Base-by-base conservation (phyloP, 345 rosid genomes). In the Salix caprea region DNA sequence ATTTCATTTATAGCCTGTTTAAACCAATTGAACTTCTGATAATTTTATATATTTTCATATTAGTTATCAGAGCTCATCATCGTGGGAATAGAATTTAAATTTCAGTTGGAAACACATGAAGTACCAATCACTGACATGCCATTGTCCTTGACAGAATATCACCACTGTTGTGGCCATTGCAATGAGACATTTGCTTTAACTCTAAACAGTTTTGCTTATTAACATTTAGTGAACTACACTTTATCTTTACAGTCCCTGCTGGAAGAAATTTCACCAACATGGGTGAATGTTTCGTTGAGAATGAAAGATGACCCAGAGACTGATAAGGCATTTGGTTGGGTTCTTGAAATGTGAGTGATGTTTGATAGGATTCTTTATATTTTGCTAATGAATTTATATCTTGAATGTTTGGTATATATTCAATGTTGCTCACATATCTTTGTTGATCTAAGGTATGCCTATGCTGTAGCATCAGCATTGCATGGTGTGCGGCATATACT, bases 321-420 rank as follows among this genome's bases (percentile, higher is more conserved):
- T 26, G 99, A 96, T 70, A 91, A 96, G 81, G 83, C 88, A 67
- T 94, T 96, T 83, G 99, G 99, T 81, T 96, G 99, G 99, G 98
- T 96, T 69, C 84, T 94, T 56, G 99, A 96, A 90, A 96, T 94
- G 99, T 96, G 84, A 92, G 96, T 75, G 72, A 24, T 66, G 14
- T 23, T 13, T 67, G 7, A 39, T 18, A 48, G n/a, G 19, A 60
- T 69, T 50, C 34, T 67, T 80, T 74, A 72, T 54, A 21, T 62
- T 76, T 77, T 72, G 52, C 42, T 72, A 71, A 71, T 70, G 36
- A 16, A 18, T 77, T 60, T 80, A 14, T 69, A 76, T 70, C 44
- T 48, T 48, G 36, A 44, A 24, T 36, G 34, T 48, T 68, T 71
- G 69, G 78, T 50, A 5, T 21, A 28, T 71, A 16, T 44, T 64